These are phyloP conservation scores for Venturia aucupariae DNA, from an alignment of 2,329 filamentous ascomycete species.

Conservation along the genomic window DNA sequence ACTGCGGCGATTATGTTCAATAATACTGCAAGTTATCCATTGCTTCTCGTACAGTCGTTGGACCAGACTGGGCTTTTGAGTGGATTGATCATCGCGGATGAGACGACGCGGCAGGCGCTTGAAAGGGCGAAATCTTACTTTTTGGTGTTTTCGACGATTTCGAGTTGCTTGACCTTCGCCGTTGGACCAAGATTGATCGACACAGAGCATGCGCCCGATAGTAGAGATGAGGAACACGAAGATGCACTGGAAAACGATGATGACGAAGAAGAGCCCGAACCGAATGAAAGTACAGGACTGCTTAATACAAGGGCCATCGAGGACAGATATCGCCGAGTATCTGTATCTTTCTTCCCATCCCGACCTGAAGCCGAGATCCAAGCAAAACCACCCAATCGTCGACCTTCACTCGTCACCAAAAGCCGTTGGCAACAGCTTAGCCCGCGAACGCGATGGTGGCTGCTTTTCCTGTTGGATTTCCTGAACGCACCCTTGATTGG, in stretches of 20 bases:
- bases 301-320: neutral
- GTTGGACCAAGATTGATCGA: conserved; percentile 15
- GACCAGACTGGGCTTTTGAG: conserved; percentile 43
- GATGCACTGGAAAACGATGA: conserved; percentile 10
- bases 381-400: conserved; percentile 16
- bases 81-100: conserved; percentile 11
- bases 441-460: conserved; percentile 28
- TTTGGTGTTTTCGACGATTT: conserved; percentile 14
- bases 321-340: conserved; percentile 17
- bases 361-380: conserved; percentile 11
- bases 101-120: conserved; percentile 8
- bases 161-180: conserved; percentile 15
- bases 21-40: conserved; percentile 46
- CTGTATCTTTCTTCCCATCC: conserved; percentile 25
- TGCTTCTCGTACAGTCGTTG: conserved; percentile 44
- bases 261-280: neutral
- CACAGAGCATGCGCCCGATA: conserved; percentile 23
- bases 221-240: conserved; percentile 14
- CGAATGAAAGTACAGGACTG: conserved; percentile 18
- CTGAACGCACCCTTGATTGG: conserved; percentile 55
- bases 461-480: conserved; percentile 41
- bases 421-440: conserved; percentile 25
- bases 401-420: conserved; percentile 22
- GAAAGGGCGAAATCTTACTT: conserved; percentile 16
- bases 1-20: conserved; percentile 48